A percentile compares a stretch with the other conserved stretches of the same genome.
phyloP scores from a whole-genome alignment of 169 alveolate species.

The Cryptosporidium ryanae region DNA sequence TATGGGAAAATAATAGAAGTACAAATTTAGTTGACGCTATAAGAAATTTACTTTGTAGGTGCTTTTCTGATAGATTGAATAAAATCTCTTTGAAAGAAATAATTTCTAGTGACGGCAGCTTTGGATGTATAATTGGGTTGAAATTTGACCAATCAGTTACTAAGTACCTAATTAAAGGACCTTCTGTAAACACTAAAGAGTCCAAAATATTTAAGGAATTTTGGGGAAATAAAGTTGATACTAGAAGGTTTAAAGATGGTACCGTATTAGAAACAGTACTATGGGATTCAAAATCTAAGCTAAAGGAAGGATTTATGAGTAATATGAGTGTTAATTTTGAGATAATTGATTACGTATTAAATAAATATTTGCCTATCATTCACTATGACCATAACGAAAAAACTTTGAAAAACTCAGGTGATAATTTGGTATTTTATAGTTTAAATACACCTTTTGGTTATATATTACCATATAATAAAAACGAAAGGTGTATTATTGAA shows the following conservation, averaged over 20 bases:
- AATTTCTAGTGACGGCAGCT: slow-evolving; percentile 4
- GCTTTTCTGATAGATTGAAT: slow-evolving; percentile 34
- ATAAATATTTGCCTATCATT: slow-evolving; percentile 27
- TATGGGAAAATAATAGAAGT: slow-evolving; percentile 43
- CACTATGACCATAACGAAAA: not conserved
- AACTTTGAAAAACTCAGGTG: not conserved
- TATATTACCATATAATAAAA: not conserved
- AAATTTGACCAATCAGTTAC: slow-evolving; percentile 5
- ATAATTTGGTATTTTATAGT: not conserved
- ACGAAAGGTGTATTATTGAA: slow-evolving; percentile 21
- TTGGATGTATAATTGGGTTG: slow-evolving; percentile 55
- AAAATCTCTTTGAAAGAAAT: slow-evolving; percentile 20
- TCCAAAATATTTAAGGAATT: slow-evolving; percentile 52
- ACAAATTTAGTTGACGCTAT: slow-evolving; percentile 35
- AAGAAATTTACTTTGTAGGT: slow-evolving; percentile 12
- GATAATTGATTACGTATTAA: slow-evolving; percentile 10
- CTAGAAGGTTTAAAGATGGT: slow-evolving; percentile 65
- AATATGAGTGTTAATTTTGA: slow-evolving; percentile 5
- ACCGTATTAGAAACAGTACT: slow-evolving; percentile 52
- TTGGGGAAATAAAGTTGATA: slow-evolving; percentile 65
- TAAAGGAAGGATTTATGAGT: not conserved
- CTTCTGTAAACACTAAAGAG: slow-evolving; percentile 27
- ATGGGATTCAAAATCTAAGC: slow-evolving; percentile 16
- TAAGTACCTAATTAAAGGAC: slow-evolving; percentile 53
- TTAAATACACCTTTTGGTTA: slow-evolving; percentile 29